Base-by-base conservation (phyloP, 805 yeast species). In the Lachancea sp. region DNA sequence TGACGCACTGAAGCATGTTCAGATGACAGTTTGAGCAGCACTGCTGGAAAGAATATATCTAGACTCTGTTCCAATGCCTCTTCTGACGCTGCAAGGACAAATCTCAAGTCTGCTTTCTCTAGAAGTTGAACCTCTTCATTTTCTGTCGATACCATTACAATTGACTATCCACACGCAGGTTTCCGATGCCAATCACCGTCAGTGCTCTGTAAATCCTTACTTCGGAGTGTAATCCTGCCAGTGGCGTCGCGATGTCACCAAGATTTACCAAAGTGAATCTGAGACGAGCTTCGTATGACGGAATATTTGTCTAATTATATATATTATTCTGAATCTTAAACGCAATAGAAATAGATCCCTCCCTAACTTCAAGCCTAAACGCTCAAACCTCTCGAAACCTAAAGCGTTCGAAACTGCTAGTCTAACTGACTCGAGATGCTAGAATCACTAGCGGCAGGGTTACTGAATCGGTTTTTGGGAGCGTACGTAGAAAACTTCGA, bases 401-500 rank as follows among this genome's bases (percentile, higher is more conserved):
- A 30, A 22, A 4, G 8, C 25, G 8, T 8, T 22, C 8, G 8
- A 22, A 22, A 8, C 8, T 22, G 25, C 25, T 22, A 8, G 8
- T 22, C 15, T 13, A 5, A 35, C 26, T 19, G 27, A 25, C 4
- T 19, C n/a, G 16, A 18, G 19, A 20, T 35, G 38, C 26, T 35
- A 27, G 25, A 35, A 19, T 18, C 27, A 19, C 26, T 35, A n/a
- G 38, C 38, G 18, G 67, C 69, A 4, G 60, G 61, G 16, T 47
- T 65, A 22, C 46, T 65, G 35, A 65, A 65, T 45, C 50, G 65
- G 39, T 44, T 65, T 32, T 44, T 65, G 36, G 69, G 69, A n/a
- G 59, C 69, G 1, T 88, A 89, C 63, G 89, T 91, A 40, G 95
- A 95, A 67, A 86, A 95, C 66, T 93, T 93, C 64, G 99, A 93